Evolutionary conservation across 192 early-diverging fungal genomes (phyloP), one percentile per base, ranked within the genome.

Genomic region (Coemansia umbellata): DNA sequence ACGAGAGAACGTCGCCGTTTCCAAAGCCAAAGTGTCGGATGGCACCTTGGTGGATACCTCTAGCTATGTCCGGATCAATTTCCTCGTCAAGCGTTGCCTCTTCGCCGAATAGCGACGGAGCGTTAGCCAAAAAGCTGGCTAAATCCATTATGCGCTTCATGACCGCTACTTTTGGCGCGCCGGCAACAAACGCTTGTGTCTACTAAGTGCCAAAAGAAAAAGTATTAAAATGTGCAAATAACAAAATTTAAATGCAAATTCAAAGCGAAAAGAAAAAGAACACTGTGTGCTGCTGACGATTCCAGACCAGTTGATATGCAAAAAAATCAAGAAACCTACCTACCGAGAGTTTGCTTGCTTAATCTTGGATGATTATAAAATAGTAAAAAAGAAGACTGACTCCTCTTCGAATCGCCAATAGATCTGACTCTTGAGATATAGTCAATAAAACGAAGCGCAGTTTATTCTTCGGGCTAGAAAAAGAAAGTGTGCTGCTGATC

Each of bases 1-100:
- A 98, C 3, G 93, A 91, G 53, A 98, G 82, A 41, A 66, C 73
- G 66, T 98, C 94, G 47, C 90, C 92, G 51, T 88, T 90, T 0
- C 88, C 87, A 24, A 98, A 71, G 74, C 19, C 48, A 56, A 70
- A 71, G 35, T 68, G 68, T 3, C 74, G 47, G 23, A 77, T 70
- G 15, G 63, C 74, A 9, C 74, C 74, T 3, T 26, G 22, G 52
- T 77, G 74, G 15, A 15, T 32, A 3, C 67, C 68, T 37, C 37
- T 15, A n/a, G 62, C 28, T 70, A 69, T 70, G 43, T 77, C 63
- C 4, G 68, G 67, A 2, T 71, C 68, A 8, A 70, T 37, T 43
- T 70, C 68, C 42, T 77, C 74, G 44, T 70, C 74, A 22, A 41
- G 36, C 24, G 55, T 40, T 50, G 63, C 56, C 54, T 70, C 74